Conservation (phyloP, 306 rosid species). For the Begonia masoniana region DNA sequence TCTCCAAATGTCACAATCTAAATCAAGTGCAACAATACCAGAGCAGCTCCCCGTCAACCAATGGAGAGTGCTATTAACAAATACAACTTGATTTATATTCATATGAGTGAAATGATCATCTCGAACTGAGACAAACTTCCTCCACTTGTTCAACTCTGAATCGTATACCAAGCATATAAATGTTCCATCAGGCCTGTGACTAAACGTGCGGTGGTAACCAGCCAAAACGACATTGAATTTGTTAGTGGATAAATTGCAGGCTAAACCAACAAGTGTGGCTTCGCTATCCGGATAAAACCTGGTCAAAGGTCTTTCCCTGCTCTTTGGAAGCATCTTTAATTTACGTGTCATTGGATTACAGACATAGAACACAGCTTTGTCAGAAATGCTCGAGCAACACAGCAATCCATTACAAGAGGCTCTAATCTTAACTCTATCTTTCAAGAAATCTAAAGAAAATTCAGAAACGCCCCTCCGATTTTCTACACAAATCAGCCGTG, state of each 20-base stretch:
- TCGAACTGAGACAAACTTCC: constrained; percentile 49
- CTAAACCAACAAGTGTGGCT: constrained; percentile 70
- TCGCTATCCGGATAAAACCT: constrained; percentile 72
- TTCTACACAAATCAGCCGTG: constrained; percentile 66
- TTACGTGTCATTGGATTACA: constrained; percentile 76
- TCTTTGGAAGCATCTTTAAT: constrained; percentile 65
- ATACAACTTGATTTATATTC: constrained; percentile 78
- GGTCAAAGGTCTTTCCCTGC: constrained; percentile 69
- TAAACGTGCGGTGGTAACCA: constrained; percentile 51
- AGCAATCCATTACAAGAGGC: constrained; percentile 81
- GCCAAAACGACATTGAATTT: constrained; percentile 65
- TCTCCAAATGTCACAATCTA: constrained; percentile 18
- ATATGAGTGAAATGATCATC: constrained; percentile 73
- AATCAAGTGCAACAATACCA: constrained; percentile 53
- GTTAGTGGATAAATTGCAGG: constrained; percentile 26
- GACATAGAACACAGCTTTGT: constrained; percentile 67
- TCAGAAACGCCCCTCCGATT: constrained; percentile 57
- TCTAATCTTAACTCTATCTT: constrained; percentile 61
- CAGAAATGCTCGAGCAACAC: constrained; percentile 82
- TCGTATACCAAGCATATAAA: constrained; percentile 64
- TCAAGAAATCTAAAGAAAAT: constrained; percentile 49
- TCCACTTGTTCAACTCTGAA: constrained; percentile 69
- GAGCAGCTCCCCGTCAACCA: constrained; percentile 58
- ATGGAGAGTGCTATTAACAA: constrained; percentile 46
- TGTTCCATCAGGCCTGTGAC: constrained; percentile 72